These are phyloP conservation scores for Paecilomyces fulvus DNA, from an alignment of 2,329 filamentous ascomycete genomes.

Conservation along the genomic window DNA sequence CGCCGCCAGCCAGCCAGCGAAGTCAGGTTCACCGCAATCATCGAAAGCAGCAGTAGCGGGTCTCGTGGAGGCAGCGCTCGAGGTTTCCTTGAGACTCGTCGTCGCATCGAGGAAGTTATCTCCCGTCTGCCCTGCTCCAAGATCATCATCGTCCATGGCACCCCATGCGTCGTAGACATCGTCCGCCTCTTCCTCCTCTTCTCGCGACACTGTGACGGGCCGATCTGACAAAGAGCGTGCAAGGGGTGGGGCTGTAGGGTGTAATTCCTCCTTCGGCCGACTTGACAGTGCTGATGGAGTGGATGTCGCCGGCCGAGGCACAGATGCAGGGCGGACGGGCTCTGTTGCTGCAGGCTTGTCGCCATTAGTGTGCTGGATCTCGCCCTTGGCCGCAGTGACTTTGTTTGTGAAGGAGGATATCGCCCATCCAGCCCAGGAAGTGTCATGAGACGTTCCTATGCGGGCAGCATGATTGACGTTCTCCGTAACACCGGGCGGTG, in stretches of 20 bases:
- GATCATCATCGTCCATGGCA: constrained; percentile 49
- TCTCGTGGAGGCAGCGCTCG: constrained; percentile 18
- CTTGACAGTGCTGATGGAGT: constrained; percentile 18
- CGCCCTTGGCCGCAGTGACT: constrained; percentile 70
- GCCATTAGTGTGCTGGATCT: constrained; percentile 61
- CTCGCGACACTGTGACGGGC: constrained; percentile 33
- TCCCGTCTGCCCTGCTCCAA: constrained; percentile 39
- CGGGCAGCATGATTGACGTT: constrained; percentile 48
- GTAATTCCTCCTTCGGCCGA: constrained; percentile 14
- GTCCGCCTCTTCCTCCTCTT: constrained; percentile 46
- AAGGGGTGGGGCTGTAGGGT: constrained; percentile 19
- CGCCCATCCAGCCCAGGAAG: constrained; percentile 89
- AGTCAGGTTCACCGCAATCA: constrained; percentile 84
- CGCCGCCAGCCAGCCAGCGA: constrained; percentile 88
- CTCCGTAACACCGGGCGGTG: constrained; percentile 50
- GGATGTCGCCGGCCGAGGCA: constrained; percentile 35
- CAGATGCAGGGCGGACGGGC: constrained; percentile 37
- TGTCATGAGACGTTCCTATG: constrained; percentile 67
- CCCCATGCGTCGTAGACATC: constrained; percentile 71
- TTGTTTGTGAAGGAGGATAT: constrained; percentile 99
- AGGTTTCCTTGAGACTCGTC: constrained; percentile 19
- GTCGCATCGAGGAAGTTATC: constrained; percentile 40
- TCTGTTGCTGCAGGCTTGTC: constrained; percentile 37
- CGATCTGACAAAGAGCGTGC: constrained; percentile 34
- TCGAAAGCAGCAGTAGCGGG: constrained; percentile 50